phyloP scores from a whole-genome alignment of 192 early-diverging fungal species.

The Podila verticillata region DNA sequence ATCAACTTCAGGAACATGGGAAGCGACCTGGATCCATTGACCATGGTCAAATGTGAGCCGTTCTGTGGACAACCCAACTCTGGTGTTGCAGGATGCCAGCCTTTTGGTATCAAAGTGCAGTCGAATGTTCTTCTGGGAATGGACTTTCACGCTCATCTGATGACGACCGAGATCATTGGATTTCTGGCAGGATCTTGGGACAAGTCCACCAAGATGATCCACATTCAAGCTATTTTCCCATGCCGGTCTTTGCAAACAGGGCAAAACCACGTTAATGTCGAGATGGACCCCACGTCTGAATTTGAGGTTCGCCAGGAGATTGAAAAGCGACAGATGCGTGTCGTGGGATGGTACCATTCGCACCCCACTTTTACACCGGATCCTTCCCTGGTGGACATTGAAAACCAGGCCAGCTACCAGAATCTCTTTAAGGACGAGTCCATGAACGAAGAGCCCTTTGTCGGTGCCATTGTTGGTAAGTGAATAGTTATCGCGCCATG shows the following conservation, averaged over 20 bases:
- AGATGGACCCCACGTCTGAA: slow-evolving; percentile 87
- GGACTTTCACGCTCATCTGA: slow-evolving; percentile 95
- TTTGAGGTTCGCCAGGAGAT: slow-evolving; percentile 81
- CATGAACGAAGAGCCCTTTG: slow-evolving; percentile 77
- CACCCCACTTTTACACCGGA: slow-evolving; percentile 91
- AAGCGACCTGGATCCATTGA: slow-evolving; percentile 71
- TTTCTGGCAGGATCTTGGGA: slow-evolving; percentile 87
- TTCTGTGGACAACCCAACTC: slow-evolving; percentile 78
- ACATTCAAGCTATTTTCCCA: slow-evolving; percentile 74
- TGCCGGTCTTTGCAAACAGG: slow-evolving; percentile 79
- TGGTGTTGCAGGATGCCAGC: slow-evolving; percentile 74
- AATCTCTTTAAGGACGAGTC: slow-evolving; percentile 72
- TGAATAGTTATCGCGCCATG: no score
- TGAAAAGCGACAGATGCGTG: slow-evolving; percentile 72
- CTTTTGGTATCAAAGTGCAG: slow-evolving; percentile 78
- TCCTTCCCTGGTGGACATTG: slow-evolving; percentile 88
- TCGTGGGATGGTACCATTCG: slow-evolving; percentile 96
- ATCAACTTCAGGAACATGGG: slow-evolving; percentile 54
- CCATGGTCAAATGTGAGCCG: slow-evolving; percentile 86
- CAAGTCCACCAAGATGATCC: slow-evolving; percentile 51
- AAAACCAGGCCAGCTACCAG: slow-evolving; percentile 91
- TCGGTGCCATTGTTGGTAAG: slow-evolving; percentile 87
- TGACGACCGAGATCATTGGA: slow-evolving; percentile 90
- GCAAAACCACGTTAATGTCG: slow-evolving; percentile 83
- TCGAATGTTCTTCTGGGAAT: slow-evolving; percentile 83